Evolutionary conservation across 129 eudicot species (phyloP).

Genomic region (Scalesia atractyloides): DNA sequence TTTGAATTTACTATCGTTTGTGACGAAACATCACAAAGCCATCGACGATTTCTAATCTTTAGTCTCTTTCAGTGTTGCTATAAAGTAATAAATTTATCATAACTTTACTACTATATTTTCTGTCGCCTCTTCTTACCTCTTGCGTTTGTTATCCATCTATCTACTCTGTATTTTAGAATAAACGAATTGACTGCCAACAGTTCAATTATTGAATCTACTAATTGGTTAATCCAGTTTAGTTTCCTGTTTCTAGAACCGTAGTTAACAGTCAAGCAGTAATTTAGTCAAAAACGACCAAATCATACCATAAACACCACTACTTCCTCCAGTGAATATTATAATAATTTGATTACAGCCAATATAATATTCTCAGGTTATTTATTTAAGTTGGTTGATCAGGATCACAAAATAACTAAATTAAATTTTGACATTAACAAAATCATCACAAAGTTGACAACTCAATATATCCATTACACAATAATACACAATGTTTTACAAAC

Average conservation of each 20-base stretch:
- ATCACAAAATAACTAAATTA: neutral
- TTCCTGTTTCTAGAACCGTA: too few species aligned
- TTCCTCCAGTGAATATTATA: too few species aligned
- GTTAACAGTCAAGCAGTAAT: too few species aligned
- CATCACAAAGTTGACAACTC: neutral
- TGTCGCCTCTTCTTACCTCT: neutral
- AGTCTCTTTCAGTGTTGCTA: neutral
- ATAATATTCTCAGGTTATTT: neutral
- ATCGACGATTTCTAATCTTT: neutral
- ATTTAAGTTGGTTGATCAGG: neutral
- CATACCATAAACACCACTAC: too few species aligned
- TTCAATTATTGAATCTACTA: too few species aligned
- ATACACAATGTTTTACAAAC: too few species aligned
- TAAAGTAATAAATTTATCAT: neutral
- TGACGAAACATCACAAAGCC: neutral
- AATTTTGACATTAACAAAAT: neutral
- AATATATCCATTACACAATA: too few species aligned
- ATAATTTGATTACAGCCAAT: neutral
- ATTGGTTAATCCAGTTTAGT: too few species aligned
- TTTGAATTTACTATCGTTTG: neutral
- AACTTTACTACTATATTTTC: too few species aligned
- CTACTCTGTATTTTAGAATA: neutral
- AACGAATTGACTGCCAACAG: too few species aligned
- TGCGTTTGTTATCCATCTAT: neutral
- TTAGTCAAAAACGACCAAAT: too few species aligned